Evolutionary conservation across 768 basidiomycete species (phyloP).

Genomic region (Hygrocybe punicea): DNA sequence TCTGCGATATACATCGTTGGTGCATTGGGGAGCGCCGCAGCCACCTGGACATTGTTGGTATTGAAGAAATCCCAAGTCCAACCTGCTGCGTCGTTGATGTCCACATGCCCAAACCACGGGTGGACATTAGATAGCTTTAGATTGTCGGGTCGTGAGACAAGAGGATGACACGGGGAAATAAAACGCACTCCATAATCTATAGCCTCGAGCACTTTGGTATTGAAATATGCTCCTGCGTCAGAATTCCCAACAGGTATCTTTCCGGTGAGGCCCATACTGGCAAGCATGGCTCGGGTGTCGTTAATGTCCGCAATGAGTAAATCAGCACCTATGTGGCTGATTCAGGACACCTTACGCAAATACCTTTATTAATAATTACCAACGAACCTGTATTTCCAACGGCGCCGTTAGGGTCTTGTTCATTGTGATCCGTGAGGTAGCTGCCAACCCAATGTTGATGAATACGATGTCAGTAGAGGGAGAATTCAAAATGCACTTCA

Average conservation of each 20-base stretch:
- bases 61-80: conserved; percentile 87
- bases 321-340: conserved; percentile 45
- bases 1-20: conserved; percentile 91
- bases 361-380: not conserved
- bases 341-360: not conserved
- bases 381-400: conserved; percentile 45
- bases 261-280: conserved; percentile 54
- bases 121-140: conserved; percentile 84
- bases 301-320: conserved; percentile 63
- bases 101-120: conserved; percentile 87
- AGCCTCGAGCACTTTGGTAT: conserved; percentile 55
- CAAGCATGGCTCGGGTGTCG: conserved; percentile 58
- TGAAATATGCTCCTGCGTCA: conserved; percentile 87
- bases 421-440: conserved; percentile 52
- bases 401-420: conserved; percentile 52
- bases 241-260: conserved; percentile 70
- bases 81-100: conserved; percentile 59
- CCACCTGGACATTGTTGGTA: conserved; percentile 55
- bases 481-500: conserved; percentile 50
- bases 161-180: not conserved
- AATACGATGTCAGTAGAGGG: not conserved
- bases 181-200: conserved; percentile 66
- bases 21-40: conserved; percentile 57
- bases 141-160: not conserved
- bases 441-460: conserved; percentile 33